phyloP scores from a whole-genome alignment of 306 rosid species.

The Adenanthera pavonina region DNA sequence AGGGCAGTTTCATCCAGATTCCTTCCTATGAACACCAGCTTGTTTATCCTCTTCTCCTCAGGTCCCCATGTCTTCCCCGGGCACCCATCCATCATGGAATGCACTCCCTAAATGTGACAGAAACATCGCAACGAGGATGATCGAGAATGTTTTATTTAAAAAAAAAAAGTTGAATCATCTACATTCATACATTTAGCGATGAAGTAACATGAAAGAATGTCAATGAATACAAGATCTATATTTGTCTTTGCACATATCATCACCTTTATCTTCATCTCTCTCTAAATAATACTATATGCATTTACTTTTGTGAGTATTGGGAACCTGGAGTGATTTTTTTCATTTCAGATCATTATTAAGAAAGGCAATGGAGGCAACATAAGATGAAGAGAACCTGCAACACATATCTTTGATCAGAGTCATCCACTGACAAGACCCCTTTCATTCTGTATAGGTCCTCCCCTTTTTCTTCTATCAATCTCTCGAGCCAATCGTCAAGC shows the following conservation, averaged over 20 bases:
- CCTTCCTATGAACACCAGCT: slow-evolving; percentile 91
- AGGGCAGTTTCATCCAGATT: slow-evolving; percentile 82
- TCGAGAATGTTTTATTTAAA: no score
- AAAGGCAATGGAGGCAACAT: slow-evolving; percentile 17
- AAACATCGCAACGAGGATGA: slow-evolving; percentile 12
- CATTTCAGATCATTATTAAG: background rate
- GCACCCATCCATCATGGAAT: slow-evolving; percentile 85
- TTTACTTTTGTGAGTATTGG: background rate
- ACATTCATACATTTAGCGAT: background rate
- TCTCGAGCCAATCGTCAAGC: slow-evolving; percentile 94
- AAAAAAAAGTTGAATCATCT: no score
- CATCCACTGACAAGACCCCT: slow-evolving; percentile 76
- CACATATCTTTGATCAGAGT: slow-evolving; percentile 76
- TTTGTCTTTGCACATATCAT: no score
- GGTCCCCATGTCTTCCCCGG: slow-evolving; percentile 78
- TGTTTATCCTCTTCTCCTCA: slow-evolving; percentile 78
- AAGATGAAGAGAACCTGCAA: slow-evolving; percentile 64
- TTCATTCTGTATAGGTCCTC: slow-evolving; percentile 96
- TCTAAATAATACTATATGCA: background rate
- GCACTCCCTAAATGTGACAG: slow-evolving; percentile 73
- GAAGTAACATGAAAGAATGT: no score
- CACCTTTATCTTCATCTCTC: background rate
- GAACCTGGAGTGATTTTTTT: background rate
- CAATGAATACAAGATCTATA: no score
- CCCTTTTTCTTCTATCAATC: slow-evolving; percentile 87